Evolutionary conservation across 1,284 basidiomycete genomes (phyloP), one percentile per base, ranked within the genome.

Genomic region (Ustilago nuda): DNA sequence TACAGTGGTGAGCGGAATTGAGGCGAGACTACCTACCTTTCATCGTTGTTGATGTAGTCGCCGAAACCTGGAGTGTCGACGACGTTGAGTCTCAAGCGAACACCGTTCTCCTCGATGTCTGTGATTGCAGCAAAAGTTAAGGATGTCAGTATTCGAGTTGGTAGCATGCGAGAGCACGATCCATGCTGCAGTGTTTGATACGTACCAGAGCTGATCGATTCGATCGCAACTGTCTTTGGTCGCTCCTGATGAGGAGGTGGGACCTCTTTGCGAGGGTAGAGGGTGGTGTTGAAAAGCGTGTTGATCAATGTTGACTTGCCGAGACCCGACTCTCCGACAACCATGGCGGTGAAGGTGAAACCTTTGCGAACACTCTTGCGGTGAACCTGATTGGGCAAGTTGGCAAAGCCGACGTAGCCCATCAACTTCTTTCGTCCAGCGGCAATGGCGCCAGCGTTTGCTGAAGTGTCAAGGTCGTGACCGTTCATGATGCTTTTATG

Each of bases 81-180:
- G 54, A 85, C 82, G 66, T 81, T 85, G 57, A 85, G 76, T 30
- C 78, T 78, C 64, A 85, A 79, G 39, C 84, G 80, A 53, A 85
- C 84, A 30, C 83, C 84, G 70, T 84, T 85, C 75, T 85, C 84
- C 63, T 83, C 83, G 48, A 85, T 85, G 61, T 85, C 83, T 82
- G 66, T 23, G 43, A 8, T 45, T n/a, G 41, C 9, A 27, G 27
- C 8, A 33, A 50, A 12, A 55, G 45, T 27, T 46, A 45, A 36
- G 35, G 8, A 32, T n/a, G 33, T 36, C 43, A 45, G n/a, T n/a
- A 19, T 45, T 9, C n/a, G 43, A 17, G 39, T 6, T 41, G 23
- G 23, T 41, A 12, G 39, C 39, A 41, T 41, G 12, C 43, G 23
- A 30, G 11, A 19, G 54, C 15, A 11, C 19, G 8, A 13, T 9